Conservation (phyloP, 2,329 filamentous ascomycete genomes). For the Hymenoscyphus fraxineus region DNA sequence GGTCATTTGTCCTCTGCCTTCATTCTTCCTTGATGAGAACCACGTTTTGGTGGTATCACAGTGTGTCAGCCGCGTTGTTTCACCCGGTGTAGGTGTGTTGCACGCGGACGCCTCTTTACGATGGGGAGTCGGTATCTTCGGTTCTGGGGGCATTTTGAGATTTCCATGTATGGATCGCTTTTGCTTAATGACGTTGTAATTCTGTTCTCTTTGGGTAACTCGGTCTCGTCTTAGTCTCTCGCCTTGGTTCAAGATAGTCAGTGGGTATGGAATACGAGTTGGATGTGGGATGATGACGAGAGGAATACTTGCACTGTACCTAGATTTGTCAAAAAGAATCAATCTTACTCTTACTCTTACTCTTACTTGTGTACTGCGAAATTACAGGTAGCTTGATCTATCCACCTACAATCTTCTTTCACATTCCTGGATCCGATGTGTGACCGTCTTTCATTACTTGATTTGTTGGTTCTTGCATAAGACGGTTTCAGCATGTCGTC, state of each 20-base stretch:
- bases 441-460: no score
- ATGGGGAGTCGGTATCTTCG: neutral
- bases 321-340: no score
- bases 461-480: no score
- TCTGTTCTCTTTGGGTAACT: neutral
- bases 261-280: neutral
- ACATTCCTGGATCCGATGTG: neutral
- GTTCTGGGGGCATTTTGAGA: neutral
- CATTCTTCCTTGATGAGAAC: constrained; percentile 1
- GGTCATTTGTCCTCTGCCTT: constrained; percentile 8
- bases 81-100: constrained; percentile 6
- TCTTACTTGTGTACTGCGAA: no score
- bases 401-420: neutral
- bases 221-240: neutral
- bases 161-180: neutral
- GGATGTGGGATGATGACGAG: neutral
- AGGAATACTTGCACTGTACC: no score
- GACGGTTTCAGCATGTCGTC: no score
- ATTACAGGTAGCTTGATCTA: no score
- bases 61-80: constrained; percentile 8
- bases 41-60: constrained; percentile 15
- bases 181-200: neutral
- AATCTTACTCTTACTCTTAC: no score
- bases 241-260: neutral
- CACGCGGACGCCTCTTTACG: constrained; percentile 11